phyloP scores from a whole-genome alignment of 2,329 filamentous ascomycete species.

The Alternaria gaisen region DNA sequence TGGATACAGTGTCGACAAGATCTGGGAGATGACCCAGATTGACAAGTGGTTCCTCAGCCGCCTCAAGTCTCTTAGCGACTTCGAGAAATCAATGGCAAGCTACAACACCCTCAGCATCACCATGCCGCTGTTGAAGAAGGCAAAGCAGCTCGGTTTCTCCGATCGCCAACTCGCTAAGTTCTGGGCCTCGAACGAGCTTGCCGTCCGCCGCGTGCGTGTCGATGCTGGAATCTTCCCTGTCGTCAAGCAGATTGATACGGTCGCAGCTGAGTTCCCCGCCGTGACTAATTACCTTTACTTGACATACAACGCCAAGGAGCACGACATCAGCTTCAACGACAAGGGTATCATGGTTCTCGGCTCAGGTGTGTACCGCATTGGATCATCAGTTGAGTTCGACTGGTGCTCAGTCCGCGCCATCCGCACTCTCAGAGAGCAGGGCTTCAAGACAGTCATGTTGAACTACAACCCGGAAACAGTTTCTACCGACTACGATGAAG shows the following conservation, averaged over 20 bases:
- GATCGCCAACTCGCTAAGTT: conserved; percentile 94
- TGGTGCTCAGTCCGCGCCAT: conserved; percentile 98
- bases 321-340: conserved; percentile 85
- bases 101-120: conserved; percentile 73
- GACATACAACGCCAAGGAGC: conserved; percentile 90
- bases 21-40: conserved; percentile 98
- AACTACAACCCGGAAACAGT: conserved; percentile 82
- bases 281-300: conserved; percentile 96
- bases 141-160: conserved; percentile 93
- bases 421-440: conserved; percentile 82
- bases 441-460: conserved; percentile 95
- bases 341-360: conserved; percentile 95
- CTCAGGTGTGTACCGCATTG: conserved; percentile 95
- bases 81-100: conserved; percentile 78
- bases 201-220: conserved; percentile 82
- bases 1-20: conserved; percentile 93
- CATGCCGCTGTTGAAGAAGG: conserved; percentile 74
- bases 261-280: conserved; percentile 94
- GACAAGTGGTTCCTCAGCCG: conserved; percentile 98
- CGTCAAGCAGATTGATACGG: conserved; percentile 98
- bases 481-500: conserved; percentile 90
- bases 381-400: conserved; percentile 97
- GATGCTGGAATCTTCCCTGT: conserved; percentile 86
- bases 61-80: conserved; percentile 89
- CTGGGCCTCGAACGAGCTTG: conserved; percentile 92